These are phyloP conservation scores for Lunasporangiospora selenospora DNA, from an alignment of 192 early-diverging fungal species.

Conservation along the genomic window DNA sequence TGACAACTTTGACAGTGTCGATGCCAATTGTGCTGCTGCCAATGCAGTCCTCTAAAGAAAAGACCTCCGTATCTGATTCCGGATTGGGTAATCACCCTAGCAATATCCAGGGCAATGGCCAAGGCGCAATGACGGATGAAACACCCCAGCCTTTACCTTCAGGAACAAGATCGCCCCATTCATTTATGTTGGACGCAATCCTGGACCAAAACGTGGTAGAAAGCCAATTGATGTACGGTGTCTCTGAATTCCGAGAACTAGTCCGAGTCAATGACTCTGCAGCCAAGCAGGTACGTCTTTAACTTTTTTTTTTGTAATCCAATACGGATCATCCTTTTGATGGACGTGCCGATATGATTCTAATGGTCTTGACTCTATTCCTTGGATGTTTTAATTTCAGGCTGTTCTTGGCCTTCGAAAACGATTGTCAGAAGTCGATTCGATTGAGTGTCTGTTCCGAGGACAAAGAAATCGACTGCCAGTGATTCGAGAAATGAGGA, in stretches of 20 bases:
- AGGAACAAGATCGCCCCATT: no score
- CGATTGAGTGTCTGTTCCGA: conserved; percentile 27
- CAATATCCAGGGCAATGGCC: no score
- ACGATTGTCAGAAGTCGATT: conserved; percentile 10
- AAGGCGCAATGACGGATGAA: no score
- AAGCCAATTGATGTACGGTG: neutral
- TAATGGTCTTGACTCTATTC: neutral
- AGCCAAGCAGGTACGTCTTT: conserved; percentile 19
- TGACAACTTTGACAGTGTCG: conserved; percentile 27
- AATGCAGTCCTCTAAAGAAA: no score
- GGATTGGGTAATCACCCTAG: no score
- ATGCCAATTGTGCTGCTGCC: conserved; percentile 30
- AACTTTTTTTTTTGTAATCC: neutral
- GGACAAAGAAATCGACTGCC: conserved; percentile 14
- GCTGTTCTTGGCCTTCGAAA: conserved; percentile 10
- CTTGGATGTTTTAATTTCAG: neutral
- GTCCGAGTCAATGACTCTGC: conserved; percentile 13
- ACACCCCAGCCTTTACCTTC: no score
- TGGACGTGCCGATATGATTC: neutral
- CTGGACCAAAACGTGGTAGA: conserved; percentile 32
- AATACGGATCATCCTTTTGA: no score
- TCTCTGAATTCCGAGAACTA: conserved; percentile 19
- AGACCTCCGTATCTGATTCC: no score
- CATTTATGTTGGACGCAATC: conserved; percentile 16
- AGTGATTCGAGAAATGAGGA: conserved; percentile 27